A percentile compares a stretch with the other conserved stretches of the same genome.
These are phyloP conservation scores for Drosera spatulata DNA, from an alignment of 179 eudicot species.

Conservation along the genomic window DNA sequence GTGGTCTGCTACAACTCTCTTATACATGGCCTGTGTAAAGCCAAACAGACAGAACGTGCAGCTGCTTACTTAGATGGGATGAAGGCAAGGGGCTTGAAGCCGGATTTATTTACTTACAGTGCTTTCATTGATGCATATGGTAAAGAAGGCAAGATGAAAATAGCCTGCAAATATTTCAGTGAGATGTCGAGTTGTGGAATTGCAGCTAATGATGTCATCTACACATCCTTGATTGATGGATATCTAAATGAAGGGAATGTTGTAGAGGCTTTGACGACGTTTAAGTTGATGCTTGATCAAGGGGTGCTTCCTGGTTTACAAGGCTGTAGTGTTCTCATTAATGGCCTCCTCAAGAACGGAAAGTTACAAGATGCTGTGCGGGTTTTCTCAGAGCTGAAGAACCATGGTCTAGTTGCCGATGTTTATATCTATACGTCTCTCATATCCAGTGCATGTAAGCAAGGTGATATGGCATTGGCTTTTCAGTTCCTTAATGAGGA, in stretches of 20 bases:
- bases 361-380: slow-evolving; percentile 45
- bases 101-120: slow-evolving; percentile 59
- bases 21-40: slow-evolving; percentile 59
- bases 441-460: slow-evolving; percentile 61
- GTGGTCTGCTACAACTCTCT: slow-evolving; percentile 56
- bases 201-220: slow-evolving; percentile 40
- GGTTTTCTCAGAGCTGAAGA: slow-evolving; percentile 30
- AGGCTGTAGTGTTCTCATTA: slow-evolving; percentile 46
- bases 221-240: slow-evolving; percentile 55
- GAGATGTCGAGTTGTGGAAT: slow-evolving; percentile 55
- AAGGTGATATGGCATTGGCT: slow-evolving; percentile 49
- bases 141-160: slow-evolving; percentile 34
- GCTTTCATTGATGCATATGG: slow-evolving; percentile 54
- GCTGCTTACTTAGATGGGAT: slow-evolving; percentile 37
- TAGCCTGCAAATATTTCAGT: slow-evolving; percentile 39
- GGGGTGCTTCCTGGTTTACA: slow-evolving; percentile 45
- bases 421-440: slow-evolving; percentile 70
- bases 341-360: slow-evolving; percentile 55
- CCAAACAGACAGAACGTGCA: slow-evolving; percentile 49
- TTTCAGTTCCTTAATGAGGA: slow-evolving; percentile 45
- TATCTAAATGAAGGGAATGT: slow-evolving; percentile 48
- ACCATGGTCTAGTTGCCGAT: slow-evolving; percentile 53
- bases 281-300: slow-evolving; percentile 35
- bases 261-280: slow-evolving; percentile 37
- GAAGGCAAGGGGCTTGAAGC: slow-evolving; percentile 39